These are phyloP conservation scores for Syzygium oleosum DNA, from an alignment of 345 rosid genomes.

Conservation along the genomic window DNA sequence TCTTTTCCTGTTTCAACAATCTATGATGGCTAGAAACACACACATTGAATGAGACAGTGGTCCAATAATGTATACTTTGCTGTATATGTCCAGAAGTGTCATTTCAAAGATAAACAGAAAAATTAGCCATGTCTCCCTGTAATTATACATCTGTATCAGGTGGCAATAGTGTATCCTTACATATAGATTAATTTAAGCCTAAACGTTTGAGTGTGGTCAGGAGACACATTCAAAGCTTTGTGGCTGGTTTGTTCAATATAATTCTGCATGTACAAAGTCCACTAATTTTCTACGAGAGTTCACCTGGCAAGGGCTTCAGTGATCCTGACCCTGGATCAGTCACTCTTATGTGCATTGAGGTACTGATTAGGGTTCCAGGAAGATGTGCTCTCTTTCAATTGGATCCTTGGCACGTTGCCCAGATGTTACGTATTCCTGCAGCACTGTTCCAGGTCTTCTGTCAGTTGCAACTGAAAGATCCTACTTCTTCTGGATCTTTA, in stretches of 20 bases:
- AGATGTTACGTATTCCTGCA: constrained; percentile 59
- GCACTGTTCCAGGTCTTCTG: constrained; percentile 53
- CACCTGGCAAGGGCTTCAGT: constrained; percentile 9
- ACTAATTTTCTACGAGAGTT: constrained; percentile 29
- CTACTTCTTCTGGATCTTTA: constrained; percentile 7
- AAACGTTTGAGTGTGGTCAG: constrained; percentile 52
- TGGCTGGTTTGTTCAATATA: constrained; percentile 65
- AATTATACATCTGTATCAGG: not conserved
- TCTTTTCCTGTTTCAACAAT: not conserved
- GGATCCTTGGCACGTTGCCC: constrained; percentile 71
- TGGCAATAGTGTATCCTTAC: not conserved
- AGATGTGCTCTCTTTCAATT: constrained; percentile 55
- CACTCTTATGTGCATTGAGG: constrained; percentile 85
- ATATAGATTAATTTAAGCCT: not conserved
- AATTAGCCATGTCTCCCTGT: not conserved
- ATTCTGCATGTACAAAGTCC: constrained; percentile 80
- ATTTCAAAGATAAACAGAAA: not conserved
- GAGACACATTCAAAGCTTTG: constrained; percentile 50
- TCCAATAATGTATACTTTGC: not conserved
- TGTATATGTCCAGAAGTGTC: not conserved
- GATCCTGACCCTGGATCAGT: constrained; percentile 78
- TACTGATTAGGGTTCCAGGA: constrained; percentile 68
- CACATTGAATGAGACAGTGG: not conserved
- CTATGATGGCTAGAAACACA: not conserved
- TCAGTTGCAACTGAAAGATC: constrained; percentile 23